Evolutionary conservation across 2,329 filamentous ascomycete species (phyloP).

Genomic region (Colletotrichum orbiculare): DNA sequence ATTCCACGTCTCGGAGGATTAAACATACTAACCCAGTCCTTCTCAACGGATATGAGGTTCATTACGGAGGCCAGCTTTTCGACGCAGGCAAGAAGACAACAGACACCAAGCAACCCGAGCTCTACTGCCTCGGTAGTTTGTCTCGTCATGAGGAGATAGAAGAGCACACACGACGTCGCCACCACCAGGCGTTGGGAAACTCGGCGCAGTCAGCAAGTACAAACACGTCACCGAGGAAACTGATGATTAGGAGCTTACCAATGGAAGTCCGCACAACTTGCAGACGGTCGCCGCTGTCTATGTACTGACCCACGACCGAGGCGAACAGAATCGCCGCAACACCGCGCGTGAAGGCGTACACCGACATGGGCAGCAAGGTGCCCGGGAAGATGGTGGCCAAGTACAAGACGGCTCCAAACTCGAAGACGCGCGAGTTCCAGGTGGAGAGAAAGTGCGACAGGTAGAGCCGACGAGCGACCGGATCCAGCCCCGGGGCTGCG

Average conservation of each 20-base stretch:
- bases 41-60: constrained; percentile 76
- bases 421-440: constrained; percentile 61
- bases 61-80: constrained; percentile 75
- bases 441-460: constrained; percentile 58
- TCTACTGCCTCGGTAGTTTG: constrained; percentile 2
- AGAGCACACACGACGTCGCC: constrained; percentile 23
- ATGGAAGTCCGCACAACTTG: constrained; percentile 50
- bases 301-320: constrained; percentile 59
- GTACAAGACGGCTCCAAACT: constrained; percentile 59
- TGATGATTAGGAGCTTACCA: neutral
- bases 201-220: constrained; percentile 14
- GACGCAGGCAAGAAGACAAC: constrained; percentile 54
- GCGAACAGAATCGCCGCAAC: constrained; percentile 28
- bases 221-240: neutral
- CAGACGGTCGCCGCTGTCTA: constrained; percentile 58
- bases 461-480: constrained; percentile 46
- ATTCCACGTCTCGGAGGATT: too few species aligned
- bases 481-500: neutral
- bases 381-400: constrained; percentile 54
- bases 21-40: constrained; percentile 69
- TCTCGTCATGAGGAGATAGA: constrained; percentile 18
- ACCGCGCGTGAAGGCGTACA: constrained; percentile 56
- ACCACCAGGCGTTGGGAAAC: constrained; percentile 39
- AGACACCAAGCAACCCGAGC: constrained; percentile 1
- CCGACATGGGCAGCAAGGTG: constrained; percentile 65